phyloP scores from a whole-genome alignment of 1,139 yeast species.

The Taiozyma sp. region DNA sequence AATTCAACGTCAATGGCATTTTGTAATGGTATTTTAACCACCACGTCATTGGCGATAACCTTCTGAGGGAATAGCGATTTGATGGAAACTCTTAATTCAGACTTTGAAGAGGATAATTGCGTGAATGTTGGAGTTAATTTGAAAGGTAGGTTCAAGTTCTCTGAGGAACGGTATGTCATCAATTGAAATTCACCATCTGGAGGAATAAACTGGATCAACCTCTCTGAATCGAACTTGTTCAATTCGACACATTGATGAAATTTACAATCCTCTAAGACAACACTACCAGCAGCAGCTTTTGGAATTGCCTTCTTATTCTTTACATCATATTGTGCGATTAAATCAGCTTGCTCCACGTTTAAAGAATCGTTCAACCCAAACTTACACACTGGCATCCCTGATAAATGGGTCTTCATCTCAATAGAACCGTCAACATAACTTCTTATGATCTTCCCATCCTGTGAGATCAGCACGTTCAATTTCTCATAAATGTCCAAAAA shows the following conservation, averaged over 20 bases:
- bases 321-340: slow-evolving; percentile 22
- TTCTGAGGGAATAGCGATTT: slow-evolving; percentile 62
- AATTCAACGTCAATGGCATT: slow-evolving; percentile 50
- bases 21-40: slow-evolving; percentile 67
- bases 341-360: slow-evolving; percentile 14
- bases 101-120: slow-evolving; percentile 42
- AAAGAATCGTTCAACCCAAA: slow-evolving; percentile 53
- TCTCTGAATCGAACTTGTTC: slow-evolving; percentile 60
- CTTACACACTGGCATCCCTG: slow-evolving; percentile 70
- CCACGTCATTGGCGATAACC: slow-evolving; percentile 61
- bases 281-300: slow-evolving; percentile 45
- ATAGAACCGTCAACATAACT: slow-evolving; percentile 79
- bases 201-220: slow-evolving; percentile 71
- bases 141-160: slow-evolving; percentile 69
- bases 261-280: slow-evolving; percentile 69
- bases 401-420: slow-evolving; percentile 63
- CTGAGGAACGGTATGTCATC: slow-evolving; percentile 66
- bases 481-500: slow-evolving; percentile 74
- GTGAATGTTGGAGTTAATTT: slow-evolving; percentile 57
- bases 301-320: slow-evolving; percentile 30
- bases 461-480: slow-evolving; percentile 61
- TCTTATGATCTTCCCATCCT: slow-evolving; percentile 56
- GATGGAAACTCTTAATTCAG: slow-evolving; percentile 56
- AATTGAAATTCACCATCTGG: slow-evolving; percentile 93
- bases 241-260: slow-evolving; percentile 86